phyloP scores from a whole-genome alignment of 768 basidiomycete species.

The Leucocoprinus sp. region DNA sequence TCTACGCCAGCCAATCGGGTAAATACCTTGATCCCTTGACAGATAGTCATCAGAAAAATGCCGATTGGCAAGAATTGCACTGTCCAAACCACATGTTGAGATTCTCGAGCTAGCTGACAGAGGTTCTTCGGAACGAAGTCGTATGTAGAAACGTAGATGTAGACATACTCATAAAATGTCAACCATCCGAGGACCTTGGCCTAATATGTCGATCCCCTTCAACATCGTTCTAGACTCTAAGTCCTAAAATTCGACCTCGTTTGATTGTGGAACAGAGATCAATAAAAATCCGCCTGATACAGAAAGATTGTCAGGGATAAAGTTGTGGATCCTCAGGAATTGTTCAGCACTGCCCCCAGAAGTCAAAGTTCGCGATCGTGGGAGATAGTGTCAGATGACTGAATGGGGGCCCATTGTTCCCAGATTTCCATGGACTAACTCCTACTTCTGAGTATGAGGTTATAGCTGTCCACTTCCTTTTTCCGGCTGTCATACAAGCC shows the following conservation, averaged over 20 bases:
- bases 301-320: conserved; percentile 1
- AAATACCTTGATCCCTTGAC: neutral
- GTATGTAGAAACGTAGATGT: neutral
- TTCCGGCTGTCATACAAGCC: no score
- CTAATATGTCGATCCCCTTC: conserved; percentile 8
- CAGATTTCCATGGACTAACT: no score
- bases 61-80: conserved; percentile 4
- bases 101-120: neutral
- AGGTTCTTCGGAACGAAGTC: neutral
- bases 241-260: neutral
- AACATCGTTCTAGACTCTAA: neutral
- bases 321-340: neutral
- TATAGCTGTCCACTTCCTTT: no score
- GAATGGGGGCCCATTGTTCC: no score
- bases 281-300: conserved; percentile 1
- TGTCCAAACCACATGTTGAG: conserved; percentile 7
- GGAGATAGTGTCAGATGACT: no score
- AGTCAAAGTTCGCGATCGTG: neutral
- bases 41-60: neutral
- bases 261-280: conserved; percentile 3
- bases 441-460: no score
- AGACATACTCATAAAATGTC: neutral
- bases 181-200: conserved; percentile 1
- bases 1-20: neutral
- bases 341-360: neutral